Percentiles rank a stretch among this genome's conserved stretches.
These are phyloP conservation scores for Ambispora gerdemannii DNA, from an alignment of 192 early-diverging fungal genomes.

Conservation along the genomic window DNA sequence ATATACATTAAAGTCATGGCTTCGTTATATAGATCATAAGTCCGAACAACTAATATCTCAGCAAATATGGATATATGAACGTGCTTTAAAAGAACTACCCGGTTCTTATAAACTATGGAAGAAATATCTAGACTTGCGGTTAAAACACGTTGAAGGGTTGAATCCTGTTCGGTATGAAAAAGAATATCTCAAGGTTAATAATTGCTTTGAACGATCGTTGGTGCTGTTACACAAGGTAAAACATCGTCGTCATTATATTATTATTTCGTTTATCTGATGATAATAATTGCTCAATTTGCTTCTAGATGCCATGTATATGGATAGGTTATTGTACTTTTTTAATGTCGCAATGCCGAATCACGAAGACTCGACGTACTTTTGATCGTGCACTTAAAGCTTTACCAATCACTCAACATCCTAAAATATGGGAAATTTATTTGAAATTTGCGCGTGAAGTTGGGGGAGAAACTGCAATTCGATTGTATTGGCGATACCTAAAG, in stretches of 20 bases:
- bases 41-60: slow-evolving; percentile 41
- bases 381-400: slow-evolving; percentile 86
- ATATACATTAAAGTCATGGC: slow-evolving; percentile 76
- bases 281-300: slow-evolving; percentile 1
- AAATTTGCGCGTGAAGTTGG: slow-evolving; percentile 73
- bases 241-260: background rate
- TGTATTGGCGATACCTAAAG: slow-evolving; percentile 83
- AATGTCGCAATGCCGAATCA: slow-evolving; percentile 66
- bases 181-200: slow-evolving; percentile 64
- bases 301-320: slow-evolving; percentile 91
- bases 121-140: slow-evolving; percentile 71
- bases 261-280: background rate
- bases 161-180: slow-evolving; percentile 55
- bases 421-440: slow-evolving; percentile 86
- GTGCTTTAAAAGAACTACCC: slow-evolving; percentile 82
- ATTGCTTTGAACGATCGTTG: slow-evolving; percentile 83
- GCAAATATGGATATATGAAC: slow-evolving; percentile 75
- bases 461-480: slow-evolving; percentile 75
- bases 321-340: slow-evolving; percentile 69
- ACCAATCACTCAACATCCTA: slow-evolving; percentile 89
- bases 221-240: slow-evolving; percentile 84
- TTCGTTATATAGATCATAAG: slow-evolving; percentile 90
- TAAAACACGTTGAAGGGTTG: slow-evolving; percentile 42
- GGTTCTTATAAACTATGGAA: slow-evolving; percentile 98
- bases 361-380: slow-evolving; percentile 75